Percentiles rank a stretch among this genome's conserved stretches.
phyloP scores from a whole-genome alignment of 2,329 filamentous ascomycete genomes.

The Colletotrichum paranaense region DNA sequence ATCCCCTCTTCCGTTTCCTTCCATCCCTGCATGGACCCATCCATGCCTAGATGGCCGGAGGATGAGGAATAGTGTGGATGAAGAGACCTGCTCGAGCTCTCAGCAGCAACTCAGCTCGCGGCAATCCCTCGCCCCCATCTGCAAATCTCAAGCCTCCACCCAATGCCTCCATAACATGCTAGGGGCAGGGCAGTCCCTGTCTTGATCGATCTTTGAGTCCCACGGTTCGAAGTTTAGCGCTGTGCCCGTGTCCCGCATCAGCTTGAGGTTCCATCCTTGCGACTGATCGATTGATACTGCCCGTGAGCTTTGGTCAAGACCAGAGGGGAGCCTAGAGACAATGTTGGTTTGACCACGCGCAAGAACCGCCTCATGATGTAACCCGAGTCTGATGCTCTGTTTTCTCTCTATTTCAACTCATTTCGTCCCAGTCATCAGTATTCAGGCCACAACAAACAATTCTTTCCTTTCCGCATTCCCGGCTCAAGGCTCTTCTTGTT shows the following conservation, averaged over 20 bases:
- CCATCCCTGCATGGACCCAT: conserved; percentile 12
- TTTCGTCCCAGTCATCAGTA: neutral
- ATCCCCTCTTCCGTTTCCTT: neutral
- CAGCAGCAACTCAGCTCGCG: neutral
- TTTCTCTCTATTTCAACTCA: neutral
- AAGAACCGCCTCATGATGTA: conserved; percentile 14
- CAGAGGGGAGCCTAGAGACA: neutral
- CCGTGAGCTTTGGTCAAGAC: neutral
- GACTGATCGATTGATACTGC: conserved; percentile 1
- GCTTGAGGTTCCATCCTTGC: neutral
- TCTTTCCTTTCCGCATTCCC: neutral
- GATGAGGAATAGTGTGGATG: neutral
- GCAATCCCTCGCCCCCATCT: conserved; percentile 18
- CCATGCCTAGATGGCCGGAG: conserved; percentile 1
- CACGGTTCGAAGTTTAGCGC: conserved; percentile 27
- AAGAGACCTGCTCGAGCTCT: neutral
- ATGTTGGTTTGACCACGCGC: conserved; percentile 13
- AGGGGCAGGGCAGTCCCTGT: conserved; percentile 7
- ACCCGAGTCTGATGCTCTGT: neutral
- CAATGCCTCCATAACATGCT: conserved; percentile 12
- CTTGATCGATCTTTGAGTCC: conserved; percentile 29
- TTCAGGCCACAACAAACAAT: neutral
- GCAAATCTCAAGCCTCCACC: conserved; percentile 5
- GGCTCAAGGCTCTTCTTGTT: neutral
- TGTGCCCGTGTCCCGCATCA: conserved; percentile 10